Percentiles rank a stretch among this genome's conserved stretches.
Evolutionary conservation across 2,329 filamentous ascomycete genomes (phyloP).

Genomic region (Aspergillus ruber): DNA sequence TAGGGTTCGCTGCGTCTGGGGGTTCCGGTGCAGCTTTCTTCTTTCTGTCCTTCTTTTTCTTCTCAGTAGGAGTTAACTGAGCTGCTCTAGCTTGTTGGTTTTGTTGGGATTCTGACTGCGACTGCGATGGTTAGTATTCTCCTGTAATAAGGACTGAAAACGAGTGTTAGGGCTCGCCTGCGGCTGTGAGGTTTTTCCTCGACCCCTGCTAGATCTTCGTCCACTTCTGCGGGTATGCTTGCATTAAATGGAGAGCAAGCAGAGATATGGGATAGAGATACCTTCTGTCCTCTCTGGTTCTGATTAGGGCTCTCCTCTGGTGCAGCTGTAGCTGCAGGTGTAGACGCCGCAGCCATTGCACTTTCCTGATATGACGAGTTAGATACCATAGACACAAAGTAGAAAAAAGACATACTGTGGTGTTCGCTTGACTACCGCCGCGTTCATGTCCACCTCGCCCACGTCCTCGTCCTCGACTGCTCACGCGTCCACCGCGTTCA

Average conservation of each 20-base stretch:
- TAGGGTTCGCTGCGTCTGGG: neutral
- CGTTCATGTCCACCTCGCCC: neutral
- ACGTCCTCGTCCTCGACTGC: neutral
- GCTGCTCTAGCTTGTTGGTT: neutral
- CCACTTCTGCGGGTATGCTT: neutral
- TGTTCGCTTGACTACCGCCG: neutral
- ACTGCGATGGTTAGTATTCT: too few species aligned
- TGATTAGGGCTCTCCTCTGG: neutral
- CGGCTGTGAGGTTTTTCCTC: too few species aligned
- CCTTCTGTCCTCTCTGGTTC: neutral
- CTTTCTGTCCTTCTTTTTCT: too few species aligned
- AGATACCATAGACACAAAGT: too few species aligned
- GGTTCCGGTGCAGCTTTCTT: too few species aligned
- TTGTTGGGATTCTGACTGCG: neutral
- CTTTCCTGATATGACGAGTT: too few species aligned
- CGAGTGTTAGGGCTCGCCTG: too few species aligned
- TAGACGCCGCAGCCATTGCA: too few species aligned
- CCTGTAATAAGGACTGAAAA: too few species aligned
- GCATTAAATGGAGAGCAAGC: neutral
- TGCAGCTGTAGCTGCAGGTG: neutral
- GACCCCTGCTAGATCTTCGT: too few species aligned
- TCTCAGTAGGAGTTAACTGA: neutral
- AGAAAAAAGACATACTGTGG: too few species aligned
- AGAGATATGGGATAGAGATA: neutral
- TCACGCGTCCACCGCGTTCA: too few species aligned